Base-by-base conservation (phyloP, 2,329 filamentous ascomycete species). In the Verticillium albo-atrum region DNA sequence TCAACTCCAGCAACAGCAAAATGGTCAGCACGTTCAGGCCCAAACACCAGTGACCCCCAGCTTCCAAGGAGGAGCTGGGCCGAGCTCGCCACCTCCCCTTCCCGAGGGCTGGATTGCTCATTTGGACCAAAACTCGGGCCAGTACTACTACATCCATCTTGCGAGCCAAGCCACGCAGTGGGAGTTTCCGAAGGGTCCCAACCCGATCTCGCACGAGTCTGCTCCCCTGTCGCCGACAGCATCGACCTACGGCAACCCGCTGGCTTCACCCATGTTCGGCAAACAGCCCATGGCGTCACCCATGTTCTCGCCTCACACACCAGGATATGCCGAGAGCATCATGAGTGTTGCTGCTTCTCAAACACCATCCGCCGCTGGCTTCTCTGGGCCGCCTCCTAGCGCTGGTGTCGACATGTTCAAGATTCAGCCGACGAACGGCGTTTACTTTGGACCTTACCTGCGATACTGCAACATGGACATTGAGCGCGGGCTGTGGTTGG, bases 51-150 rank as follows among this genome's bases (percentile, higher is more conserved):
- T 79, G 0, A 74, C 79, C n/a, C 75, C 80, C 55, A 71, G 72
- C 54, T 71, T 70, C 1, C 74, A 74, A 34, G 53, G 53, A 15
- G 35, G 32, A 54, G 76, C 85, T 26, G 84, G 89, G 1, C 91
- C 91, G 30, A 86, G 89, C 27, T 96, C 92, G 17, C 95, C 95
- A 32, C 95, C 95, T 25, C 95, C 94, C 2, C 82, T 99, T 17
- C 95, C 95, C 6, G 95, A 99, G 76, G 95, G 95, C 34, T 99
- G 95, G 95, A 98, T 99, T 69, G 92, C 95, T 23, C 95, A 98
- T 72, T 82, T 98, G 4, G 95, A 99, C 71, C 90, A 92, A 65
- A 97, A 90, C 70, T 98, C 94, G 2, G 95, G 95, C 1, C 94
- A 98, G 71, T 99, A 98, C 75, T 99, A 99, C 74, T 99, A 99